Evolutionary conservation across 2,329 filamentous ascomycete species (phyloP), one percentile per base, ranked within the genome.

Genomic region (Claviceps sp.): DNA sequence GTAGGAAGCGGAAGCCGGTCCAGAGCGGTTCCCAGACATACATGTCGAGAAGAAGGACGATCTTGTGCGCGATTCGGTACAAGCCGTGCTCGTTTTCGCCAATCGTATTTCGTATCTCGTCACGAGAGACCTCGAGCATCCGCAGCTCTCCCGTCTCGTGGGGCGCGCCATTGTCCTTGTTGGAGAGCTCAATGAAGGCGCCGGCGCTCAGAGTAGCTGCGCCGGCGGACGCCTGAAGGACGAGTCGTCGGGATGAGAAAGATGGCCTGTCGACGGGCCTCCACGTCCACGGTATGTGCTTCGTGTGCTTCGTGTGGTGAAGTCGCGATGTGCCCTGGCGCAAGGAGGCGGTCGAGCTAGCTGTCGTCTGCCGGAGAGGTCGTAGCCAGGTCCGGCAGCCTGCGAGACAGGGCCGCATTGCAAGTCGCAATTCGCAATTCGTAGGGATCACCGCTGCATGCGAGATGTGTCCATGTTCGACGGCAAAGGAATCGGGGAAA

Each of bases 21-120:
- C 85, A 89, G 26, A 96, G 66, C 0, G 93, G 91, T 66, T 98
- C 93, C 76, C 78, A 79, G n/a, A 91, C 68, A 61, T 82, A 87
- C 1, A 77, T 55, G 60, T 95, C 87, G 39, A 93, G 57, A 52
- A 85, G 79, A 34, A 88, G 73, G 53, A 83, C 72, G 29, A 87
- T 61, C 13, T 73, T 74, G 56, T 83, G 78, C 47, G 76, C 69
- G 6, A 83, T 60, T 47, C 79, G 77, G 14, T 69, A 71, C 14
- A 88, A 64, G 0, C 83, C 80, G 40, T 71, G 72, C 34, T 84
- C 74, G 53, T 82, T 73, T 5, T 82, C 74, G 1, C 79, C 74
- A 1, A 90, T 77, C 38, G 76, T 76, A 60, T 86, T 87, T 52
- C 75, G 74, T 38, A 95, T 79, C 69, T 96, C 91, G 51, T 82